Evolutionary conservation across 495 filamentous ascomycete genomes (phyloP).

Genomic region (Podospora fimiseda): DNA sequence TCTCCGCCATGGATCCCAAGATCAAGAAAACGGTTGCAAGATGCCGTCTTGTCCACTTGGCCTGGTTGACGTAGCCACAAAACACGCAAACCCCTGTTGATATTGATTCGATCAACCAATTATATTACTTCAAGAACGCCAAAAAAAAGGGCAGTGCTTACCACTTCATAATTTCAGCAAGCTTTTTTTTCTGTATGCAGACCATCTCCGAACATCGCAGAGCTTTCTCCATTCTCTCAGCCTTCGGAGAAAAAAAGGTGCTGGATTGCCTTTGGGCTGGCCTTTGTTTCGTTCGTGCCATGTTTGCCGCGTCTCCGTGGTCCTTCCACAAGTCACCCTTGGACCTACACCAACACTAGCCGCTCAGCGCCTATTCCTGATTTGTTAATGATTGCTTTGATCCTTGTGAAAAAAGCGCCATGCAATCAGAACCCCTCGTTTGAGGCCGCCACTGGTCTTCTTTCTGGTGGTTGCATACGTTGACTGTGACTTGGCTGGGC

Average conservation of each 20-base stretch:
- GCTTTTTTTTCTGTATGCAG: not conserved
- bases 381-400: not conserved
- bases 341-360: too few relatives aligned
- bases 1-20: not conserved
- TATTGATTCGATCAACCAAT: not conserved
- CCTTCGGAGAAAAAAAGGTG: not conserved
- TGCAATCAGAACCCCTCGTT: not conserved
- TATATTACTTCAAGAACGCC: not conserved
- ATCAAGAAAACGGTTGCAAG: not conserved
- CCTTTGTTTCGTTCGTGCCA: not conserved
- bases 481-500: not conserved
- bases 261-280: not conserved
- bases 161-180: not conserved
- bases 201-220: not conserved
- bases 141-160: not conserved
- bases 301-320: too few relatives aligned
- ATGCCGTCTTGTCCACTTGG: not conserved
- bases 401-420: not conserved
- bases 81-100: not conserved
- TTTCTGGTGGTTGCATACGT: not conserved
- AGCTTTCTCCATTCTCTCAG: slow-evolving; percentile 2
- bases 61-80: not conserved
- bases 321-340: too few relatives aligned
- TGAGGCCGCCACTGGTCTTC: slow-evolving; percentile 3
- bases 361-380: not conserved